A percentile compares a stretch with the other conserved stretches of the same genome.
phyloP scores from a whole-genome alignment of 2,329 filamentous ascomycete species.

The Aspergillus flavus region DNA sequence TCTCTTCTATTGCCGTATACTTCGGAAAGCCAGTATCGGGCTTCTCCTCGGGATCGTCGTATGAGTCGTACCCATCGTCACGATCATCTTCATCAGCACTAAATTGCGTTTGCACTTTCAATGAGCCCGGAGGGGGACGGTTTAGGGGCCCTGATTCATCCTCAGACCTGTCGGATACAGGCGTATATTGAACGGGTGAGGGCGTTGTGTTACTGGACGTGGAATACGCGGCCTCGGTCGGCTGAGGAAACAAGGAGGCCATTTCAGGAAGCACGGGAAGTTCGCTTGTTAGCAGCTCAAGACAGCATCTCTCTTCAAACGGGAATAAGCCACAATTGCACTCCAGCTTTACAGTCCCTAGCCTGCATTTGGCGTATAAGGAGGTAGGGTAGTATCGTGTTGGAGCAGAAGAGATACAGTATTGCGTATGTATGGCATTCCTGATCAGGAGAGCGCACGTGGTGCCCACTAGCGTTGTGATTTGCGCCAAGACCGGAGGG shows the following conservation, averaged over 20 bases:
- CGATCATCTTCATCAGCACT: slow-evolving; percentile 24
- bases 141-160: slow-evolving; percentile 20
- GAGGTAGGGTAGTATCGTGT: not conserved
- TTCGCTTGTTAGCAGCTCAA: slow-evolving; percentile 6
- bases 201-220: slow-evolving; percentile 27
- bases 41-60: slow-evolving; percentile 23
- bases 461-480: slow-evolving; percentile 12
- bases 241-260: slow-evolving; percentile 26
- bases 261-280: slow-evolving; percentile 18
- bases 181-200: slow-evolving; percentile 35
- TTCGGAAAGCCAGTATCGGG: slow-evolving; percentile 28
- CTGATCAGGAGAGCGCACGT: slow-evolving; percentile 15
- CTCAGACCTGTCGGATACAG: slow-evolving; percentile 36
- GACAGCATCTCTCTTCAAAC: not conserved
- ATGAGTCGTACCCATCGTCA: slow-evolving; percentile 32
- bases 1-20: slow-evolving; percentile 68
- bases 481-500: slow-evolving; percentile 11
- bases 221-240: slow-evolving; percentile 30
- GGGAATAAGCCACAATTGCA: not conserved
- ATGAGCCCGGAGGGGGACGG: slow-evolving; percentile 22
- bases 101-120: slow-evolving; percentile 41
- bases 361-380: not conserved
- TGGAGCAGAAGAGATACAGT: not conserved
- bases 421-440: not conserved
- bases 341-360: not conserved